Base-by-base conservation (phyloP, 1,284 basidiomycete species). In the Naganishia sp. region DNA sequence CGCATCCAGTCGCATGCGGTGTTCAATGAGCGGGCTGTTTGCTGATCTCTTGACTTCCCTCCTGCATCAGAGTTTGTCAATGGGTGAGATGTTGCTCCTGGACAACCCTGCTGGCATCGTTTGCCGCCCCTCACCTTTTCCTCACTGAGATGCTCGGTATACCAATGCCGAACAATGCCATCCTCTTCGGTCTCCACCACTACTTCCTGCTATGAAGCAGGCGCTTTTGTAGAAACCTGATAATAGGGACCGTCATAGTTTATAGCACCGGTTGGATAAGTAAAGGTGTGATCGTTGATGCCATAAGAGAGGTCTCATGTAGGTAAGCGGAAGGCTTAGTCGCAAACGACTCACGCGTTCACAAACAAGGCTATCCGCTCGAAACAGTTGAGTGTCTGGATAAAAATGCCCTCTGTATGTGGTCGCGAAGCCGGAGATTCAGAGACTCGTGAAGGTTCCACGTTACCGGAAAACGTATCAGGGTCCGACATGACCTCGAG, bases 401-500 rank as follows among this genome's bases (percentile, higher is more conserved):
- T 39, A 25, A 68, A 68, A 5, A 68, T 50, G n/a, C 54, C 65
- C n/a, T 66, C 65, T 66, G n/a, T n/a, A n/a, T n/a, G n/a, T n/a
- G n/a, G n/a, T n/a, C n/a, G n/a, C n/a, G n/a, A n/a, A n/a, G 25
- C 32, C 46, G n/a, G 50, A 35, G 13, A 23, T 5, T 13, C 13
- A 35, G 32, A 35, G 6, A 5, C 10, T 10, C 5, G 32, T 10
- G 6, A 35, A 35, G 32, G 10, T 10, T 35, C 32, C 32, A 35
- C 5, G 32, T 35, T 10, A 35, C 10, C 32, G 5, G 32, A 15
- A 10, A 39, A 77, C 85, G 71, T 72, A 89, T 90, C 82, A 70
- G 90, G 88, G 79, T 94, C 91, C 2, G 90, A 88, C 87, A 95
- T 90, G 67, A 93, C 85, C 67, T 91, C 87, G 23, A 94, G 76